Percentiles rank a stretch among this genome's conserved stretches.
Conservation (phyloP, 148 eudicot genomes). For the Rhododendron molle region DNA sequence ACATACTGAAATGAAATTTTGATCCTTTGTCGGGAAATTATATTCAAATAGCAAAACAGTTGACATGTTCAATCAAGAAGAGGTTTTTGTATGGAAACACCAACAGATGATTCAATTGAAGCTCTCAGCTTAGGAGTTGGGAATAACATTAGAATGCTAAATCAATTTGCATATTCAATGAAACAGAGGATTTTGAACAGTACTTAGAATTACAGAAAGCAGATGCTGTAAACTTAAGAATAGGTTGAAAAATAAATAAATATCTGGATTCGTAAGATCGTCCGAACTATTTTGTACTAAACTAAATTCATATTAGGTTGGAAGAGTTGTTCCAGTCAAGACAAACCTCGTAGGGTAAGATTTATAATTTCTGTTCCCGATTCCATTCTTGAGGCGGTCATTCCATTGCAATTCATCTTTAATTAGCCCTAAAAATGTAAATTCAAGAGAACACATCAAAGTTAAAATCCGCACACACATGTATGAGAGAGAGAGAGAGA, state of each 20-base stretch:
- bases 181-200: constrained; percentile 2
- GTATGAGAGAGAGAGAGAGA: neutral
- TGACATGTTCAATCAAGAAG: neutral
- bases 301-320: neutral
- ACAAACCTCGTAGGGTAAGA: neutral
- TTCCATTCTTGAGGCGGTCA: neutral
- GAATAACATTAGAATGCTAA: neutral
- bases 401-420: constrained; percentile 4
- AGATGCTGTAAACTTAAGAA: neutral
- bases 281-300: neutral
- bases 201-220: neutral
- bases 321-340: neutral
- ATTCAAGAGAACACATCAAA: neutral
- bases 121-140: neutral
- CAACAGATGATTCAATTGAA: neutral
- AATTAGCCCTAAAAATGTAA: neutral
- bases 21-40: neutral
- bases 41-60: neutral
- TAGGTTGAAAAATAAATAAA: too few species aligned
- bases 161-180: neutral
- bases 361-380: neutral
- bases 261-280: neutral
- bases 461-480: neutral
- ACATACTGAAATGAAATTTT: neutral
- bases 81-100: neutral